A percentile compares a stretch with the other conserved stretches of the same genome.
Conservation (phyloP, 768 basidiomycete species). For the Suillus fuscotomentosus region DNA sequence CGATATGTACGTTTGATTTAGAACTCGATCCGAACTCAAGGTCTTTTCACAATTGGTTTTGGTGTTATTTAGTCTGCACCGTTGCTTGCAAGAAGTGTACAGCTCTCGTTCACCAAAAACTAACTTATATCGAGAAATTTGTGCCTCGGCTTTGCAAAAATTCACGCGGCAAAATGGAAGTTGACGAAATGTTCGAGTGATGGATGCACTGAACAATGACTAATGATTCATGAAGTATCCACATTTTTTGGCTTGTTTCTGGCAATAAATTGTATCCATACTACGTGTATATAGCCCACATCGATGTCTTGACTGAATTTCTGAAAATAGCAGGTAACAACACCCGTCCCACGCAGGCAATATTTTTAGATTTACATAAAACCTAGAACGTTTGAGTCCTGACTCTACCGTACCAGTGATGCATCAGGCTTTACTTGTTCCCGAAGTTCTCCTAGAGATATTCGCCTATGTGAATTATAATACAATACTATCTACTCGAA, state of each 20-base stretch:
- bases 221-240: background rate
- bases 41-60: too few relatives aligned
- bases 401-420: too few relatives aligned
- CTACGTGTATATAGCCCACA: too few relatives aligned
- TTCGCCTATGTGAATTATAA: too few relatives aligned
- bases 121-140: background rate
- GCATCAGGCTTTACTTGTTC: too few relatives aligned
- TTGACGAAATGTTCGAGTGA: background rate
- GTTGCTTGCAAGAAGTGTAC: background rate
- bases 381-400: too few relatives aligned
- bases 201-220: background rate
- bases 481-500: too few relatives aligned
- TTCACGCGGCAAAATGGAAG: background rate
- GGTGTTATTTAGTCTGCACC: too few relatives aligned
- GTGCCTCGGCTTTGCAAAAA: too few relatives aligned
- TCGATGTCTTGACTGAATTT: background rate
- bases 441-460: too few relatives aligned
- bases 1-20: conserved; percentile 36
- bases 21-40: background rate
- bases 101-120: background rate
- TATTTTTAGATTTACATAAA: background rate
- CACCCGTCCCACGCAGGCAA: background rate
- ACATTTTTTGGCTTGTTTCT: too few relatives aligned
- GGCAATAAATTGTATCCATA: background rate
- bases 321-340: background rate